Conservation (phyloP, 495 filamentous ascomycete genomes). For the Neurospora sp. region DNA sequence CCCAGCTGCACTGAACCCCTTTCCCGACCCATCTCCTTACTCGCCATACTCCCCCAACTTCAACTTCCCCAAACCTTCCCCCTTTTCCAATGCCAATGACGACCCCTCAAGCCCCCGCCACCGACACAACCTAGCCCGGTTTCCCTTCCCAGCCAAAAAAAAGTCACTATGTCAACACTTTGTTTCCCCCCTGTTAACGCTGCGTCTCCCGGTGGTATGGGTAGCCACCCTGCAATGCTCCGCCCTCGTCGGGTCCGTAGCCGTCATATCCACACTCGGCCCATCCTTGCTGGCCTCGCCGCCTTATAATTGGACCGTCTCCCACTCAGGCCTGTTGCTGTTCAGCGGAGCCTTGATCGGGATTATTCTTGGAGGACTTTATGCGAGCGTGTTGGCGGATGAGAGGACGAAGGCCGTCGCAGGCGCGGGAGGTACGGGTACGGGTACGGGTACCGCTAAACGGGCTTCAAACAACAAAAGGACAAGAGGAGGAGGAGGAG, state of each 20-base stretch:
- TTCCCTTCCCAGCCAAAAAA: neutral
- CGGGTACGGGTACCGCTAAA: neutral
- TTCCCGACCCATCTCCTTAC: neutral
- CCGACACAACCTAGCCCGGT: neutral
- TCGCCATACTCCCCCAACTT: neutral
- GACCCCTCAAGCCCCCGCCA: neutral
- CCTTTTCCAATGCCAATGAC: neutral
- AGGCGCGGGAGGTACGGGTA: no score
- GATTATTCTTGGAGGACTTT: conserved; percentile 11
- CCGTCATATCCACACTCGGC: conserved; percentile 20
- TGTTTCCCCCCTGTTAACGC: conserved; percentile 16
- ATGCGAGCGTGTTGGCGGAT: conserved; percentile 11
- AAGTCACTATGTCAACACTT: conserved; percentile 7
- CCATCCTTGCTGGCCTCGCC: conserved; percentile 12
- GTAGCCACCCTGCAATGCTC: conserved; percentile 22
- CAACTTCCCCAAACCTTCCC: neutral
- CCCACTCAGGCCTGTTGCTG: conserved; percentile 11
- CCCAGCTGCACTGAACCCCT: neutral
- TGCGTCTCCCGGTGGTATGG: conserved; percentile 17
- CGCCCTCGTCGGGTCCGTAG: conserved; percentile 14
- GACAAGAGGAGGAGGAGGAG: no score
- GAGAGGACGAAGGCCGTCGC: conserved; percentile 2
- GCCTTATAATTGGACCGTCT: conserved; percentile 17
- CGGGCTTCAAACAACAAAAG: no score
- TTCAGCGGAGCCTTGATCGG: conserved; percentile 20